Percentiles rank a stretch among this genome's conserved stretches.
Evolutionary conservation across 371 early-diverging fungal genomes (phyloP).

Genomic region (Chytridium lagenaria): DNA sequence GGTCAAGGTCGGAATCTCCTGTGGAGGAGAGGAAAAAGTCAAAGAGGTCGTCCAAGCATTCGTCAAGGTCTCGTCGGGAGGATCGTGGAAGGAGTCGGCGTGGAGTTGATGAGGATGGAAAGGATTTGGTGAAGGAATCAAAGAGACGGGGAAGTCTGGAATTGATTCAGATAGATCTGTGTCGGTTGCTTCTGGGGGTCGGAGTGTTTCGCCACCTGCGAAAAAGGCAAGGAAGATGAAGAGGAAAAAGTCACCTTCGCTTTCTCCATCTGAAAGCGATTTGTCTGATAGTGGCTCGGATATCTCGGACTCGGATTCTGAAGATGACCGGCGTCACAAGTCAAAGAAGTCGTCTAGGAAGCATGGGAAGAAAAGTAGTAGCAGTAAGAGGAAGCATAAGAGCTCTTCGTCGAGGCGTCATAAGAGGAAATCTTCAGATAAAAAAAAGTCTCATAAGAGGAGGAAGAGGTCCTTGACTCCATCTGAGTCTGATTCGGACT

Average conservation of each 20-base stretch:
- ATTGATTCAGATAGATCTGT: not conserved
- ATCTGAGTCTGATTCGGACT: conserved; percentile 5
- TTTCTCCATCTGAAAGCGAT: conserved; percentile 3
- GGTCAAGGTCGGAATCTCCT: not conserved
- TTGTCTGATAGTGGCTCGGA: not conserved
- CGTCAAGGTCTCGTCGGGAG: conserved; percentile 4
- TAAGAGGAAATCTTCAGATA: not conserved
- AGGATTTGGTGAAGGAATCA: conserved; percentile 17
- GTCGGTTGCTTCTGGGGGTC: not conserved
- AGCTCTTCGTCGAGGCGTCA: not conserved
- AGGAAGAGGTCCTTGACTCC: conserved; percentile 1
- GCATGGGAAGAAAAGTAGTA: conserved; percentile 4
- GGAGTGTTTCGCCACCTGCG: conserved; percentile 2
- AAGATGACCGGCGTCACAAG: not conserved
- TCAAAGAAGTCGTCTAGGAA: not conserved
- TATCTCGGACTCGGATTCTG: not conserved
- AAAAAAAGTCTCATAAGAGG: not conserved
- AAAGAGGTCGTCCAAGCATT: conserved; percentile 8
- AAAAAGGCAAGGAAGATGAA: not conserved
- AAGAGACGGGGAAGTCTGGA: not conserved
- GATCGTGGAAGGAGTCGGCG: not conserved
- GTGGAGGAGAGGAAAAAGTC: not conserved
- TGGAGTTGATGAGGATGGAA: not conserved
- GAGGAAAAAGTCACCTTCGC: conserved; percentile 17
- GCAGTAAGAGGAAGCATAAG: conserved; percentile 13